Conservation (phyloP, 148 eudicot genomes). For the Salicornia ramosissima region DNA sequence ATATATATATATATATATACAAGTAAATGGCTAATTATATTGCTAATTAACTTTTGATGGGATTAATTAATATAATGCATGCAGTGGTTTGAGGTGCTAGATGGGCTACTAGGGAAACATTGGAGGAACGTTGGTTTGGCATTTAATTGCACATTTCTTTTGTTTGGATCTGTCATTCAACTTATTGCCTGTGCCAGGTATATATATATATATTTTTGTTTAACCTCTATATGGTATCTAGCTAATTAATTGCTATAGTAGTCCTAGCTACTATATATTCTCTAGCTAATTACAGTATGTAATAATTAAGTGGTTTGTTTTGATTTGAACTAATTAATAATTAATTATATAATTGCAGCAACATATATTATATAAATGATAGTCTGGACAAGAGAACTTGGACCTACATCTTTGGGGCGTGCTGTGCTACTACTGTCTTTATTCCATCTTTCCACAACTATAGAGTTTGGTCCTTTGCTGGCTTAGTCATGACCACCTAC, state of each 20-base stretch:
- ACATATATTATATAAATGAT: conserved; percentile 88
- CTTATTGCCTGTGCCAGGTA: conserved; percentile 98
- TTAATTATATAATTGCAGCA: conserved; percentile 45
- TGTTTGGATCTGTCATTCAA: conserved; percentile 94
- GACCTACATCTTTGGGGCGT: conserved; percentile 95
- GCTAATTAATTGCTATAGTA: not conserved
- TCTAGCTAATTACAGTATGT: not conserved
- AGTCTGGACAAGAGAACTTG: conserved; percentile 92
- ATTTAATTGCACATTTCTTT: conserved; percentile 85
- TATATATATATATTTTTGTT: not conserved
- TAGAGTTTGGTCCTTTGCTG: conserved; percentile 85
- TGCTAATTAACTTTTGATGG: not conserved
- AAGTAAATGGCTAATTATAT: not conserved
- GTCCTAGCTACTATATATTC: not conserved
- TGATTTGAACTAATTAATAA: not conserved
- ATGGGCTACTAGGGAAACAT: conserved; percentile 83
- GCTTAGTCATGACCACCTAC: conserved; percentile 84
- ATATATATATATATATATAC: too few relatives aligned
- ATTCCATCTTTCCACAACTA: conserved; percentile 91
- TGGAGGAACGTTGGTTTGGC: conserved; percentile 99
- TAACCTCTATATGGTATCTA: not conserved
- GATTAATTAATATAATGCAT: not conserved
- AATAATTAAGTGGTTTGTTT: not conserved
- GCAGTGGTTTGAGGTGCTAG: conserved; percentile 96
- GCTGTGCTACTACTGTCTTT: conserved; percentile 91